These are phyloP conservation scores for Globisporangium carolinianum DNA, from an alignment of 352 stramenopile species.

Conservation along the genomic window DNA sequence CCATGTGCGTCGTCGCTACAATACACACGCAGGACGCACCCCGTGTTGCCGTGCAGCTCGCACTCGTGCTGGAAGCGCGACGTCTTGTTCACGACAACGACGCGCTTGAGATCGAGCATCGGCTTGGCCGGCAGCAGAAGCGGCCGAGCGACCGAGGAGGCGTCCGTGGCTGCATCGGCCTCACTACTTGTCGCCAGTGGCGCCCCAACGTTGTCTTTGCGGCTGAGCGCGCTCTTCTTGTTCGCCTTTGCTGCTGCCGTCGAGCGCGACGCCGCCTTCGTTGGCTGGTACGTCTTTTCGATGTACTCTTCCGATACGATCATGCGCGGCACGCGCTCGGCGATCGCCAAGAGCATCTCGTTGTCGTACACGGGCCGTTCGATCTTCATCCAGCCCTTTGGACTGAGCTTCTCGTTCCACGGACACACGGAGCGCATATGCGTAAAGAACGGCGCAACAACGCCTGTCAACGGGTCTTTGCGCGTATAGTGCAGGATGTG, in stretches of 20 bases:
- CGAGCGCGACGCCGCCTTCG: constrained; percentile 2
- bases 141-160: constrained; percentile 20
- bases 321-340: constrained; percentile 79
- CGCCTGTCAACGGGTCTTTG: constrained; percentile 56
- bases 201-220: neutral
- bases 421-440: constrained; percentile 86
- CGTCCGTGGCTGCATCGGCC: neutral
- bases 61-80: constrained; percentile 84
- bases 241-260: neutral
- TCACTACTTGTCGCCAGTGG: no score
- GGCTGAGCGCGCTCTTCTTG: constrained; percentile 11
- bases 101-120: constrained; percentile 64
- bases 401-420: constrained; percentile 86
- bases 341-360: constrained; percentile 77
- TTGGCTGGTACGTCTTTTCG: constrained; percentile 72
- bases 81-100: constrained; percentile 85
- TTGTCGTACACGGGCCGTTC: constrained; percentile 86
- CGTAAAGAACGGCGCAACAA: constrained; percentile 81
- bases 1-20: no score
- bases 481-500: constrained; percentile 87
- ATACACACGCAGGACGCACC: constrained; percentile 28
- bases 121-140: constrained; percentile 38
- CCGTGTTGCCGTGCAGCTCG: constrained; percentile 72
- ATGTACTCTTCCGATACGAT: constrained; percentile 88
- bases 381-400: constrained; percentile 87